These are phyloP conservation scores for Parmales sp. DNA, from an alignment of 108 stramenopile genomes.

Conservation along the genomic window DNA sequence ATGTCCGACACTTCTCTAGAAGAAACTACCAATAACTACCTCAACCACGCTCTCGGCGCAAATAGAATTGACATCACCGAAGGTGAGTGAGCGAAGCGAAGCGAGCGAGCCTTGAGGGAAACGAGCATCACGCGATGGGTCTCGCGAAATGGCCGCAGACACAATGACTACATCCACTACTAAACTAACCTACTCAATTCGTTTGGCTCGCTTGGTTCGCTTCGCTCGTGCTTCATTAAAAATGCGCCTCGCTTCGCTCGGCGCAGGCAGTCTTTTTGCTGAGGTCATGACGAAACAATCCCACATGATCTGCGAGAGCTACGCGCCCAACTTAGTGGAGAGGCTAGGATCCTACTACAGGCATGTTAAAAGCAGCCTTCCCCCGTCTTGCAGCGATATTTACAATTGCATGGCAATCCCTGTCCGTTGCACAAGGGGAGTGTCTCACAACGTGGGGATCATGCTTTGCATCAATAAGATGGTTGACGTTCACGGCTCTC, in stretches of 20 bases:
- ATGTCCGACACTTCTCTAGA: neutral
- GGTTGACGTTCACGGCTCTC: neutral
- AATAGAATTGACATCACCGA: neutral
- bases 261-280: neutral
- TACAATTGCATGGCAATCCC: neutral
- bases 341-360: too few relatives aligned
- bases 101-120: neutral
- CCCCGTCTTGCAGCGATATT: too few relatives aligned
- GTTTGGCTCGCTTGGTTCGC: too few relatives aligned
- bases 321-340: neutral
- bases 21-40: neutral
- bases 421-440: neutral
- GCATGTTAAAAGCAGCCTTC: too few relatives aligned
- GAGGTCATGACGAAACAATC: neutral
- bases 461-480: neutral
- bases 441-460: neutral
- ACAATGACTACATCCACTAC: too few relatives aligned
- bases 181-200: too few relatives aligned
- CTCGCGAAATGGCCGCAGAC: too few relatives aligned
- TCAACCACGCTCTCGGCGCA: neutral
- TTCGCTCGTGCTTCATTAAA: too few relatives aligned
- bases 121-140: too few relatives aligned
- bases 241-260: neutral
- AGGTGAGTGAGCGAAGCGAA: neutral
- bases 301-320: neutral